Base-by-base conservation (phyloP, 441 rosid genomes). In the Rhodomyrtus psidioides region DNA sequence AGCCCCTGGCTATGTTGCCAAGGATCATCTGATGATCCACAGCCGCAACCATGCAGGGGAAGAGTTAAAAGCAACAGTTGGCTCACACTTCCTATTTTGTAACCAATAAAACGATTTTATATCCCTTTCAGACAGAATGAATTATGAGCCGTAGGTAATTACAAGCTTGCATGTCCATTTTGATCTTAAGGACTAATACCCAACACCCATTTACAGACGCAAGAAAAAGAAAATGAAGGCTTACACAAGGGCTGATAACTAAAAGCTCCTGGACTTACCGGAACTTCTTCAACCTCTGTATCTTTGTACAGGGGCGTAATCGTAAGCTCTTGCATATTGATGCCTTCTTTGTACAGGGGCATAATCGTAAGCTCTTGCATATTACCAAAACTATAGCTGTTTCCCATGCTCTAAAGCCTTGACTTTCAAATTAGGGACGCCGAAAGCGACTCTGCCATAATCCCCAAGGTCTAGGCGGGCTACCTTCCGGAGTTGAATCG, bases 401-500 rank as follows among this genome's bases (percentile, higher is more conserved):
- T 62, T 30, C 3, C 23, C 26, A 65, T 9, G 76, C 46, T 65
- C 46, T 34, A 4, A 19, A 65, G 4, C 46, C 26, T 65, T 0
- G 7, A 9, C 6, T 65, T 65, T 34, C 15, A 34, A 65, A 9
- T 65, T 65, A 34, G 26, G 7, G 76, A 65, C 6, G 24, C 12
- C 0, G 4, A 34, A 34, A 34, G 26, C 5, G 14, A 65, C 76
- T 65, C 46, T 0, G 2, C 6, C 7, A 42, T 0, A 4, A 12
- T 65, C 76, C 76, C 76, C 76, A 65, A 65, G 76, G 46, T 65
- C 8, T 65, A 34, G 76, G n/a, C 12, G 46, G 76, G 76, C 76
- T 65, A 34, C 15, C 46, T 34, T 65, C 76, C 5, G 15, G 46
- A 34, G 76, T 65, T 19, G 46, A 65, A 34, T 65, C 46, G 1